Conservation (phyloP, 2,329 filamentous ascomycete species). For the Pestalotiopsis sp. region DNA sequence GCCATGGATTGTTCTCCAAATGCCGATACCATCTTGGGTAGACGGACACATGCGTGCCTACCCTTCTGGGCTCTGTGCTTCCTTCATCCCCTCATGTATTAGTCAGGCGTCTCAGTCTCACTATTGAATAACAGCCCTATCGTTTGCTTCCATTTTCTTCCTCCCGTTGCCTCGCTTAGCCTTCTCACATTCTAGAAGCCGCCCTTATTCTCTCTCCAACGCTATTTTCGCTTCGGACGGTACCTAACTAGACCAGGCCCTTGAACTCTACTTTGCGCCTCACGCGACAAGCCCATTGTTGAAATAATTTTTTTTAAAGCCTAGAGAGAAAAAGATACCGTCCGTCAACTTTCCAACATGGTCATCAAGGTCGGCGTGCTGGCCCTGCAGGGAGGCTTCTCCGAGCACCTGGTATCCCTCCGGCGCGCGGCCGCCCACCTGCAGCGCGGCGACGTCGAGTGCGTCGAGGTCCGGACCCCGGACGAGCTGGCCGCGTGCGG, state of each 20-base stretch:
- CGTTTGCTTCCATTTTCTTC: neutral
- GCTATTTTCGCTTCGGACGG: neutral
- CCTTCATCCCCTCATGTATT: neutral
- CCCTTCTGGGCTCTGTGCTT: neutral
- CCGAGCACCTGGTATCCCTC: conserved; percentile 82
- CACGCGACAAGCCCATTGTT: neutral
- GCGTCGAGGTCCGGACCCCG: conserved; percentile 80
- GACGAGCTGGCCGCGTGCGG: conserved; percentile 73
- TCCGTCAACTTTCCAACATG: neutral
- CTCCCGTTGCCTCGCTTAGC: neutral
- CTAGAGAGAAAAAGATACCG: neutral
- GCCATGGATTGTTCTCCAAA: too few relatives aligned
- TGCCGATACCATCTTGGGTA: too few relatives aligned
- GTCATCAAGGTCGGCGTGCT: conserved; percentile 60
- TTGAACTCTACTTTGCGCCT: neutral
- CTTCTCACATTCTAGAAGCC: neutral
- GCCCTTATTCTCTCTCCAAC: neutral
- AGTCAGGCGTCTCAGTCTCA: neutral
- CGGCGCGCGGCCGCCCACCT: conserved; percentile 65
- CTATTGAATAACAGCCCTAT: neutral
- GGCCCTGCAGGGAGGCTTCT: conserved; percentile 89
- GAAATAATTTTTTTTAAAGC: neutral
- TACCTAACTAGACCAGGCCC: neutral
- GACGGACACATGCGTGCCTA: neutral
- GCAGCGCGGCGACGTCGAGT: conserved; percentile 48